Evolutionary conservation across 805 yeast species (phyloP).

Genomic region (Starmerella bacillaris): DNA sequence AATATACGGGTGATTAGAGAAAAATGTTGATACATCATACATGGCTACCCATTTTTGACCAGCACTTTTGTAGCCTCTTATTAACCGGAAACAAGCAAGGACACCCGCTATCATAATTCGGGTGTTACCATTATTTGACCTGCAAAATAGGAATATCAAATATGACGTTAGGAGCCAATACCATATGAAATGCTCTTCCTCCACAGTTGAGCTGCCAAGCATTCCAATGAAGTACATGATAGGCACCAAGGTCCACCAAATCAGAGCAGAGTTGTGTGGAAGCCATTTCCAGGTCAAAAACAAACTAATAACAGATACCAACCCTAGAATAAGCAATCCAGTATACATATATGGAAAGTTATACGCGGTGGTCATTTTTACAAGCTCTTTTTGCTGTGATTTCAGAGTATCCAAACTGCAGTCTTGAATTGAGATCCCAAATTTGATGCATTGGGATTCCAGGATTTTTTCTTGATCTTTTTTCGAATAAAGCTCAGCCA

Average conservation of each 20-base stretch:
- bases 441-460: conserved; percentile 17
- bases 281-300: background rate
- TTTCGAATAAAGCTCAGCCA: conserved; percentile 34
- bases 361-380: conserved; percentile 47
- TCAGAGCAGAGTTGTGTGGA: conserved; percentile 9
- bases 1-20: conserved; percentile 21
- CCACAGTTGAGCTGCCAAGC: conserved; percentile 80
- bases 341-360: conserved; percentile 32
- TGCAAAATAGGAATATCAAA: conserved; percentile 5
- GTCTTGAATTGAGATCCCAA: conserved; percentile 1
- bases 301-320: background rate
- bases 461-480: conserved; percentile 13
- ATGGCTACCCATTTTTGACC: conserved; percentile 63
- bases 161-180: conserved; percentile 47
- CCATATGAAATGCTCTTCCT: conserved; percentile 95
- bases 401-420: conserved; percentile 22
- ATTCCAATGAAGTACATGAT: conserved; percentile 33
- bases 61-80: conserved; percentile 73
- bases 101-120: conserved; percentile 10
- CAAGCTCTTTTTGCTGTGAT: conserved; percentile 23
- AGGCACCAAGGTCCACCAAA: conserved; percentile 20
- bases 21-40: conserved; percentile 30
- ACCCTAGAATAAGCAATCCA: conserved; percentile 27
- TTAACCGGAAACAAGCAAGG: conserved; percentile 27
- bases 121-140: background rate